phyloP scores from a whole-genome alignment of 371 early-diverging fungal genomes.

The Conidiobolus incongruus region DNA sequence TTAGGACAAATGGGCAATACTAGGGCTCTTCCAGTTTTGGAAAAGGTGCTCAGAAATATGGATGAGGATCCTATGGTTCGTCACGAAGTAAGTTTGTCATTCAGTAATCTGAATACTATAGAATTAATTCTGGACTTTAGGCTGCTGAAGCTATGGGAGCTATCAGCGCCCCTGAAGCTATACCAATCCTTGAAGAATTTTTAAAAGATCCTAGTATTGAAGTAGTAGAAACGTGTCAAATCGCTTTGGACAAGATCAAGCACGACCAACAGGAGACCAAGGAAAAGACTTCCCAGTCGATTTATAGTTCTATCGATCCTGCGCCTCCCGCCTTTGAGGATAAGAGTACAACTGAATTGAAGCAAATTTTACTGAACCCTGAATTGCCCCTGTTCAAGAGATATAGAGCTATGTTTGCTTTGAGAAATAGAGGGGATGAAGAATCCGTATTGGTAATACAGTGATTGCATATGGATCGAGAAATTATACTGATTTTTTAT shows the following conservation, averaged over 20 bases:
- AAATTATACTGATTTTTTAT: background rate
- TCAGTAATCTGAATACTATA: too few relatives aligned
- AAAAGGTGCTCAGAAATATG: constrained; percentile 33
- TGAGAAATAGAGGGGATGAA: constrained; percentile 73
- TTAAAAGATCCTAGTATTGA: constrained; percentile 32
- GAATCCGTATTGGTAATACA: constrained; percentile 39
- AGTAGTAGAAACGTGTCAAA: constrained; percentile 81
- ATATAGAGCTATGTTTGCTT: constrained; percentile 96
- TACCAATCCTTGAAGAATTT: constrained; percentile 49
- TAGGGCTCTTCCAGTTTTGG: constrained; percentile 51
- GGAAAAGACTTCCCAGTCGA: too few relatives aligned
- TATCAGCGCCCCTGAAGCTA: constrained; percentile 41
- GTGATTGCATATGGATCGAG: background rate
- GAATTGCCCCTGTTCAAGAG: constrained; percentile 65
- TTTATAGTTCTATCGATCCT: constrained; percentile 74
- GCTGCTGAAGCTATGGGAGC: constrained; percentile 97
- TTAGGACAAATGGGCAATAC: constrained; percentile 93
- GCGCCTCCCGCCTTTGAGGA: constrained; percentile 59
- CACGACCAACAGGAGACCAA: constrained; percentile 34
- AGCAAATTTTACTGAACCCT: constrained; percentile 40
- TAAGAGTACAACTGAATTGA: constrained; percentile 34
- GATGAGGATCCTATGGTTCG: constrained; percentile 91
- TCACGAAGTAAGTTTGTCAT: constrained; percentile 59
- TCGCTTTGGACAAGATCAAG: constrained; percentile 78
- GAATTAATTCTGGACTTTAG: too few relatives aligned